Percentiles rank a stretch among this genome's conserved stretches.
Evolutionary conservation across 257 asterid genomes (phyloP).

Genomic region (Cynanchum wilfordii): DNA sequence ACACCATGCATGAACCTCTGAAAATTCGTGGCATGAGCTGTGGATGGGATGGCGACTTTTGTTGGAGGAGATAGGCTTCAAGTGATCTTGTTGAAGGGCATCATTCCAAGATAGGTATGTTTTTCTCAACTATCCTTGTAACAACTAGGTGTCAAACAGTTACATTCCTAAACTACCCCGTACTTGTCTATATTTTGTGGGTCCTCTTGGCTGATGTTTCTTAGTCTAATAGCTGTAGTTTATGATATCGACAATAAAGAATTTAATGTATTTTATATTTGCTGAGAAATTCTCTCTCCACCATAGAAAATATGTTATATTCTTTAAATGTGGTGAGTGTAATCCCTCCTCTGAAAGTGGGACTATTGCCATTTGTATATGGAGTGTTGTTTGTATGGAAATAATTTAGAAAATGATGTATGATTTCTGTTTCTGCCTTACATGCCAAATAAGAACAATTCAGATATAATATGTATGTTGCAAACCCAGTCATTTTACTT

Average conservation of each 20-base stretch:
- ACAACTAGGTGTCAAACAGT: constrained; percentile 2
- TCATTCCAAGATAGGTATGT: constrained; percentile 89
- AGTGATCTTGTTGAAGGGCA: constrained; percentile 91
- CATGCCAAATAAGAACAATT: not conserved
- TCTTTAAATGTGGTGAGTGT: not conserved
- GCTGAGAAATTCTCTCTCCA: not conserved
- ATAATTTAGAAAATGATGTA: not conserved
- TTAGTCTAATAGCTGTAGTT: not conserved
- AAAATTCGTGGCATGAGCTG: constrained; percentile 79
- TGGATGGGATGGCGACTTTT: constrained; percentile 98
- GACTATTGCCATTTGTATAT: not conserved
- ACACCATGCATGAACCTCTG: constrained; percentile 77
- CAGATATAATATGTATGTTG: not conserved
- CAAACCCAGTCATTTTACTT: not conserved
- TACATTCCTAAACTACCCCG: not conserved
- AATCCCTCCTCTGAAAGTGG: not conserved
- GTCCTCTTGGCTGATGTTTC: constrained; percentile 1
- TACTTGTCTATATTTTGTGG: not conserved
- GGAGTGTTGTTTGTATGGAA: not conserved
- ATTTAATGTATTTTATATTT: not conserved
- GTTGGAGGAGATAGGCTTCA: constrained; percentile 97
- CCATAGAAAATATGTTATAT: not conserved
- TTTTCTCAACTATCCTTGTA: constrained; percentile 16
- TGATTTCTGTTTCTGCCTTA: not conserved
- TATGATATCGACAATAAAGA: not conserved